These are phyloP conservation scores for Calocera viscosa DNA, from an alignment of 768 basidiomycete genomes.

Conservation along the genomic window DNA sequence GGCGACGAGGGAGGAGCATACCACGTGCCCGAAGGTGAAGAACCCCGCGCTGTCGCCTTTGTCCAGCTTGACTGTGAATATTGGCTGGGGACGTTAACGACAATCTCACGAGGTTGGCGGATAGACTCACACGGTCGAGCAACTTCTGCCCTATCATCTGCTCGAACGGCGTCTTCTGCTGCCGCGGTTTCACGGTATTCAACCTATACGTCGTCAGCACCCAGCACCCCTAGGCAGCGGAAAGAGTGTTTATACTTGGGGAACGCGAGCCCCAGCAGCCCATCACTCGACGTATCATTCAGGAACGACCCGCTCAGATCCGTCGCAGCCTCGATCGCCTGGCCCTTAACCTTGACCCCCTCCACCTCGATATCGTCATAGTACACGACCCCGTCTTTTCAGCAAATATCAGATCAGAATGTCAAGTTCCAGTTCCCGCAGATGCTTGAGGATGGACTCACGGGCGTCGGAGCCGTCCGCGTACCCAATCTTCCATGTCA, in stretches of 20 bases:
- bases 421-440: too few species aligned
- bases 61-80: constrained; percentile 27
- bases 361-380: constrained; percentile 19
- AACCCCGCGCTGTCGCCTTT: constrained; percentile 30
- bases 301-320: constrained; percentile 29
- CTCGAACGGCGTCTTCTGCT: constrained; percentile 31
- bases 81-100: background rate
- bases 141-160: constrained; percentile 31
- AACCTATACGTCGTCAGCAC: constrained; percentile 12
- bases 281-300: constrained; percentile 28
- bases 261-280: constrained; percentile 31
- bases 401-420: constrained; percentile 16
- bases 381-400: constrained; percentile 22
- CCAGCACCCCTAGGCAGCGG: too few species aligned
- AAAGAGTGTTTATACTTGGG: constrained; percentile 17
- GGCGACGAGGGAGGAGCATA: constrained; percentile 18
- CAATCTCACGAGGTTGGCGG: background rate
- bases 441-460: constrained; percentile 22
- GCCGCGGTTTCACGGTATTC: constrained; percentile 30
- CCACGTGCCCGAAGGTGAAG: constrained; percentile 33
- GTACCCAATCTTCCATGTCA: constrained; percentile 19
- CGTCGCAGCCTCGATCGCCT: constrained; percentile 31
- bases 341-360: constrained; percentile 24
- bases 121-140: background rate
- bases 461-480: constrained; percentile 15